Conservation (phyloP, 2,329 filamentous ascomycete species). For the Arthrobotrys sphaeroides region DNA sequence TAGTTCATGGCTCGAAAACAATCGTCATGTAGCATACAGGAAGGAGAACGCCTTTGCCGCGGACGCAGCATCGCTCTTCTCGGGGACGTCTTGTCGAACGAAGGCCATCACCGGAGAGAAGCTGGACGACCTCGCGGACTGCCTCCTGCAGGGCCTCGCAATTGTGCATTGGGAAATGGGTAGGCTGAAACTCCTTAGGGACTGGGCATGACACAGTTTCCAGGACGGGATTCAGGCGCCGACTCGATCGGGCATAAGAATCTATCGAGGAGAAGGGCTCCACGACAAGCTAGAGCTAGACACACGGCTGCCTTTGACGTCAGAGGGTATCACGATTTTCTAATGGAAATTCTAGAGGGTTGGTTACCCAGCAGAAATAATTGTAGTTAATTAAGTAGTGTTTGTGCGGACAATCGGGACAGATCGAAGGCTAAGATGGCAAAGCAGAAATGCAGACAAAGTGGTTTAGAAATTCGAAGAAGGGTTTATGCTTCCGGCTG, state of each 20-base stretch:
- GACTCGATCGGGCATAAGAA: no score
- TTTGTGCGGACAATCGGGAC: background rate
- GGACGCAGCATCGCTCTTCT: conserved; percentile 56
- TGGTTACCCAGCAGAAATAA: background rate
- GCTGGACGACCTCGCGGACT: conserved; percentile 83
- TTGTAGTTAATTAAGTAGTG: background rate
- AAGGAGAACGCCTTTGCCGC: conserved; percentile 8
- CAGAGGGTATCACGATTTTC: no score
- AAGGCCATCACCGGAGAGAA: conserved; percentile 64
- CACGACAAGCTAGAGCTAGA: no score
- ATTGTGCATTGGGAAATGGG: conserved; percentile 81
- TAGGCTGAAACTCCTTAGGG: conserved; percentile 59
- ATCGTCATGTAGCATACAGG: conserved; percentile 53
- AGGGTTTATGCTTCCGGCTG: conserved; percentile 20
- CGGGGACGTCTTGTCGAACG: conserved; percentile 26
- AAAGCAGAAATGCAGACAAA: background rate
- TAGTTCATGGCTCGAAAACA: conserved; percentile 65
- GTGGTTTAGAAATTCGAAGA: conserved; percentile 40
- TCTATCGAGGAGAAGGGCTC: no score
- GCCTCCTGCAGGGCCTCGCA: conserved; percentile 77
- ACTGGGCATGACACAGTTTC: background rate
- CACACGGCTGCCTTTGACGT: no score
- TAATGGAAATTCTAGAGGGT: background rate
- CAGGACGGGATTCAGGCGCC: background rate
- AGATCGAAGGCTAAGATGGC: background rate